Evolutionary conservation across 345 rosid species (phyloP), one percentile per base, ranked within the genome.

Genomic region (Garcia nutans): DNA sequence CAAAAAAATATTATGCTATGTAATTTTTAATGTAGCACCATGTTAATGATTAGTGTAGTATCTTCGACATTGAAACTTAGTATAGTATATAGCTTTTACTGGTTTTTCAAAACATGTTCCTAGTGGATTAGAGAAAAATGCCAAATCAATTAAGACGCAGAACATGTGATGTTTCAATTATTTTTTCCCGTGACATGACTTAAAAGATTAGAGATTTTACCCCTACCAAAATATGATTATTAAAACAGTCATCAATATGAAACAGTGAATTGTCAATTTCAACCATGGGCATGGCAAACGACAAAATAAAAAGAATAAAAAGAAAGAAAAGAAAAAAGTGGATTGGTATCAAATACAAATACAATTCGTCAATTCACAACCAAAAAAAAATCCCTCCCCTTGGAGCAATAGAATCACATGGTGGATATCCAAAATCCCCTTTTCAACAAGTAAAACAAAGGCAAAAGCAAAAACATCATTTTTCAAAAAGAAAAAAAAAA

Each of bases 351-450:
- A 11, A 2, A 1, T 66, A 31, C 56, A 11, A 28, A 1, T 66
- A 31, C 56, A 20, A 28, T 41, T 65, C n/a, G 6, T 65, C 63
- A 24, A 31, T 50, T 66, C 52, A 22, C 77, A 20, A 1, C 47
- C 65, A 31, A 62, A 50, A 33, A 31, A 62, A 50, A 33, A 52
- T 23, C 33, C 37, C 8, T 16, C 6, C 45, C 1, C 16, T 4
- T 17, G 22, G 66, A 71, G 26, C 73, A 76, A 63, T 11, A 28
- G 72, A 76, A 78, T 72, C 80, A 62, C 77, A 37, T 1, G 2
- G 72, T 63, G 50, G 77, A 75, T 77, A 70, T 74, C 66, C 74
- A 52, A 59, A 74, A 1, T 9, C 57, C 66, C 37, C 71, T 74
- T 70, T 42, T 13, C 66, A n/a, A 52, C 16, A 24, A 28, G 54